Base-by-base conservation (phyloP, 2,329 filamentous ascomycete species). In the Waltergamsia citrina region DNA sequence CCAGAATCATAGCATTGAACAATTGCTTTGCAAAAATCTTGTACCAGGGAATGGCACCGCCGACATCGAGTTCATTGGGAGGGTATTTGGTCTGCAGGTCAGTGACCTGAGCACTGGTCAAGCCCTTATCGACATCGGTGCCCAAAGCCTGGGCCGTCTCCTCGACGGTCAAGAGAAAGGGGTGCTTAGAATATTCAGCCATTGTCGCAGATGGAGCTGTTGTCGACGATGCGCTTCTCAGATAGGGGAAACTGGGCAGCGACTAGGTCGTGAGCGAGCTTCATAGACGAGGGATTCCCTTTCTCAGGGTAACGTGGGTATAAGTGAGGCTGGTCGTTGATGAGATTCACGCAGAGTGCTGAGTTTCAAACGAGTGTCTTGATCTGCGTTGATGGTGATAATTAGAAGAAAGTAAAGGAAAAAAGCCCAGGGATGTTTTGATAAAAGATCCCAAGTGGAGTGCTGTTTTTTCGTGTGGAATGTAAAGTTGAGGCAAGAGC, bases 1-100 rank as follows among this genome's bases (percentile, higher is more conserved):
- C 74, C 47, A 86, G 57, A 37, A 82, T 81, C 82, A 86, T 85
- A 38, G 82, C 81, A 63, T 87, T 87, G 50, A 78, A 73, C 16
- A 85, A 56, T 53, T 87, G 82, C 46, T 80, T 78, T 38, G 81
- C 60, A 30, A 87, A 60, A 27, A 87, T 84, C 46, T 79, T 87
- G 47, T 78, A 65, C 81, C 78, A 69, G 50, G 71, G 72, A 31
- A 87, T 77, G 19, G 72, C 73, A 19, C 71, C 75, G 15, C 69
- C 78, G 15, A 84, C 73, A 29, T 85, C 74, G 15, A 87, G 65
- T 49, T 85, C 78, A 59, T 87, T 87, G 14, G 57, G 63, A 32
- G 80, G 79, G 50, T 80, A 77, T 38, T 70, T 64, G 16, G 68
- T 55, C 36, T 77, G 67, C 17, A 80, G 62, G 36, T 73, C 56